Conservation (phyloP, 2,329 filamentous ascomycete genomes). For the Byssothecium circinans region DNA sequence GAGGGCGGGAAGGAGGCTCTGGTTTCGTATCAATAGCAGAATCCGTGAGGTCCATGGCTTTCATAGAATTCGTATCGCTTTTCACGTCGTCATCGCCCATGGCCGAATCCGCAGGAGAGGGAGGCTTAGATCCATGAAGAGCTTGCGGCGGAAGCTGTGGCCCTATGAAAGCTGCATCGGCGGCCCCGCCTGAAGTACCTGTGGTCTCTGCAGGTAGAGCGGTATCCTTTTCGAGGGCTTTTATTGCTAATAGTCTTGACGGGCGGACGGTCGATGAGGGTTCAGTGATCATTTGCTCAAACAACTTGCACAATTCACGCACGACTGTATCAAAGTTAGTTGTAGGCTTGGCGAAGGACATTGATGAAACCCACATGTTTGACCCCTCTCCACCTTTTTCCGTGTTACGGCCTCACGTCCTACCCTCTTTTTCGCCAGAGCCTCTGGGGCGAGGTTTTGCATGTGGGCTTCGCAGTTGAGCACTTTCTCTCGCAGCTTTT, state of each 20-base stretch:
- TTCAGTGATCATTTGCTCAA: slow-evolving; percentile 68
- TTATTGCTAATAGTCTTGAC: slow-evolving; percentile 74
- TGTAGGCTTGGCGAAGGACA: neutral
- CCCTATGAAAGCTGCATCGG: slow-evolving; percentile 40
- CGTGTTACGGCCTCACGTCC: slow-evolving; percentile 70
- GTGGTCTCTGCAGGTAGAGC: slow-evolving; percentile 47
- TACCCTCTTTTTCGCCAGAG: slow-evolving; percentile 68
- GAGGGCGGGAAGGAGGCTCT: slow-evolving; percentile 52
- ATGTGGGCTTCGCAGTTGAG: slow-evolving; percentile 72
- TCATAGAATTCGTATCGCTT: slow-evolving; percentile 23
- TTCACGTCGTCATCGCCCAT: slow-evolving; percentile 25
- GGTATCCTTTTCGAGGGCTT: slow-evolving; percentile 66
- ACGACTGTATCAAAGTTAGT: slow-evolving; percentile 58
- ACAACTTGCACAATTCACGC: slow-evolving; percentile 70
- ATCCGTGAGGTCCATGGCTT: slow-evolving; percentile 20
- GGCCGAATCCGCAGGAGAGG: slow-evolving; percentile 21
- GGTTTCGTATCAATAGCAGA: slow-evolving; percentile 27
- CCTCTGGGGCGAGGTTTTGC: slow-evolving; percentile 66
- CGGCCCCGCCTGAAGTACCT: slow-evolving; percentile 33
- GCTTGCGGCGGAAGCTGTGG: slow-evolving; percentile 46
- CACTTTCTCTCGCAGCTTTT: slow-evolving; percentile 77
- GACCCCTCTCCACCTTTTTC: slow-evolving; percentile 61
- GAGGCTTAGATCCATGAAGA: slow-evolving; percentile 4
- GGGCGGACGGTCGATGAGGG: slow-evolving; percentile 66
- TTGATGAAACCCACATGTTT: slow-evolving; percentile 66